Conservation (phyloP, 2,329 filamentous ascomycete genomes). For the Helotiales sp. region DNA sequence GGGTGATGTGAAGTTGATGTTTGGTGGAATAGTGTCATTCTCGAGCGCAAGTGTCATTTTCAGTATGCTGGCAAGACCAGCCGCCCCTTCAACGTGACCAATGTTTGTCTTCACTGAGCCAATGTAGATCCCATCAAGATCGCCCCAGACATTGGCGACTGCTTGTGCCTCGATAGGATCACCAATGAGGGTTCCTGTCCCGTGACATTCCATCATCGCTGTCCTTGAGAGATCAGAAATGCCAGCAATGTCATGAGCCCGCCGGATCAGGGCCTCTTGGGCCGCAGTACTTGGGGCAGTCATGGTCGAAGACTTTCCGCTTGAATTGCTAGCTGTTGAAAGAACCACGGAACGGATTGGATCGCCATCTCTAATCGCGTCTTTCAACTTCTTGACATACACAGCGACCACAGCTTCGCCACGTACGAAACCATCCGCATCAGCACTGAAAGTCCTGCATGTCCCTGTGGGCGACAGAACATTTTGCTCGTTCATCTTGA, state of each 20-base stretch:
- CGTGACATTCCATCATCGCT: slow-evolving; percentile 16
- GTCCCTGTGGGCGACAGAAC: background rate
- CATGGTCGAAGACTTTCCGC: slow-evolving; percentile 51
- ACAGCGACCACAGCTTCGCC: slow-evolving; percentile 65
- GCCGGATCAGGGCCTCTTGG: slow-evolving; percentile 42
- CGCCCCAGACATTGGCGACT: background rate
- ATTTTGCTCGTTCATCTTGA: slow-evolving; percentile 5
- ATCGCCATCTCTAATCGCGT: slow-evolving; percentile 49
- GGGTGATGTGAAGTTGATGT: slow-evolving; percentile 24
- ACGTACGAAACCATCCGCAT: slow-evolving; percentile 66
- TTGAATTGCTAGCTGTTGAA: slow-evolving; percentile 48
- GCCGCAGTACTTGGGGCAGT: slow-evolving; percentile 50
- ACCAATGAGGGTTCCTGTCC: slow-evolving; percentile 27
- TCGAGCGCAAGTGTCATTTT: slow-evolving; percentile 38
- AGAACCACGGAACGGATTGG: slow-evolving; percentile 50
- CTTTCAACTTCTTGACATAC: slow-evolving; percentile 59
- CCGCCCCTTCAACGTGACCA: slow-evolving; percentile 30
- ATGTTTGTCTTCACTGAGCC: slow-evolving; percentile 6
- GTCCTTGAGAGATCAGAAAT: slow-evolving; percentile 21
- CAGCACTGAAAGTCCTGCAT: slow-evolving; percentile 60
- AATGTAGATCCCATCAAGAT: background rate
- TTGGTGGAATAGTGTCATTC: slow-evolving; percentile 27
- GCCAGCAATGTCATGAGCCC: no score
- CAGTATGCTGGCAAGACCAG: slow-evolving; percentile 37
- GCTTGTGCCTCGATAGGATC: slow-evolving; percentile 4